Percentiles rank a stretch among this genome's conserved stretches.
These are phyloP conservation scores for Aureobasidium pullulans DNA, from an alignment of 2,329 filamentous ascomycete species.

Conservation along the genomic window DNA sequence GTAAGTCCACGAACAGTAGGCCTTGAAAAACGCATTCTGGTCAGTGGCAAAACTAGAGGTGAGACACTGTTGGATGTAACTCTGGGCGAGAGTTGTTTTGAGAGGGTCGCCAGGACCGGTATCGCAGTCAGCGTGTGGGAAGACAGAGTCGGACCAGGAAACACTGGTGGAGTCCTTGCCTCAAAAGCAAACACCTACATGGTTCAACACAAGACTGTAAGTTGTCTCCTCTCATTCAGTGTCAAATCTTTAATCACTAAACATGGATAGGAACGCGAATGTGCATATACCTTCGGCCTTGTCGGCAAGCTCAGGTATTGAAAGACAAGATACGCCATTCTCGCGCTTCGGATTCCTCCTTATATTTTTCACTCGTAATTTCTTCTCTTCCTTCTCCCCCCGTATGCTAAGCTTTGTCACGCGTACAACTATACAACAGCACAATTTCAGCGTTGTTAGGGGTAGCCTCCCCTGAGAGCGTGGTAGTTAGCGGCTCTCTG, in stretches of 20 bases:
- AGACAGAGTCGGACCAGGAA: slow-evolving; percentile 37
- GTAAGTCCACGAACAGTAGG: slow-evolving; percentile 35
- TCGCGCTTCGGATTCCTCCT: no score
- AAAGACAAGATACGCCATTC: not conserved
- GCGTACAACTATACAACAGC: no score
- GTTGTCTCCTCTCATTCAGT: slow-evolving; percentile 2
- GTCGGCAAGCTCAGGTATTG: slow-evolving; percentile 45
- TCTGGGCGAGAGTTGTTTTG: slow-evolving; percentile 76
- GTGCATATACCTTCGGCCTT: slow-evolving; percentile 41
- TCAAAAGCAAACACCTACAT: slow-evolving; percentile 55
- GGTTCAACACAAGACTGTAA: slow-evolving; percentile 42
- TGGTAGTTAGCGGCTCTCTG: no score
- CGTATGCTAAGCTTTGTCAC: no score
- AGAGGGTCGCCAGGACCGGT: slow-evolving; percentile 72
- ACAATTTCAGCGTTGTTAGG: no score
- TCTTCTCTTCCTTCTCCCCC: not conserved
- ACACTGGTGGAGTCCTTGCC: slow-evolving; percentile 50
- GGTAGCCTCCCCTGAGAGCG: no score
- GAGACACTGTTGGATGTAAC: slow-evolving; percentile 73
- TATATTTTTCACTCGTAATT: not conserved
- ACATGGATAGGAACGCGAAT: slow-evolving; percentile 37
- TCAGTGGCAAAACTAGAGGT: slow-evolving; percentile 62
- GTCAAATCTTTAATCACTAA: not conserved
- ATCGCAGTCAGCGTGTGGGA: slow-evolving; percentile 88
- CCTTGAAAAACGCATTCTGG: slow-evolving; percentile 78